Evolutionary conservation across 345 rosid genomes (phyloP).

Genomic region (Hibiscus trionum): DNA sequence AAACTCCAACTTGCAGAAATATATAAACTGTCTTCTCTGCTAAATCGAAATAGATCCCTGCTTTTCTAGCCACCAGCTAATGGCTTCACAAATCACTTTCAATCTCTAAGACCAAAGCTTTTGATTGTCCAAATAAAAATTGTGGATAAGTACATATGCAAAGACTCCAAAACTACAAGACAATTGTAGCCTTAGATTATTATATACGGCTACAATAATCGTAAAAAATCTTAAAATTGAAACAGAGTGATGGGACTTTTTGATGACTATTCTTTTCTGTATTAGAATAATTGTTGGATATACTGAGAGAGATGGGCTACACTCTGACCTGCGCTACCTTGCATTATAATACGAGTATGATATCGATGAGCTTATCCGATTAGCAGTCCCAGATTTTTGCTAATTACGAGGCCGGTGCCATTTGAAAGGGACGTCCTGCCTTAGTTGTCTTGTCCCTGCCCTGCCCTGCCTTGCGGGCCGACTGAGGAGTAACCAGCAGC

Average conservation of each 20-base stretch:
- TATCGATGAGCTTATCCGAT: background rate
- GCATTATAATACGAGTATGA: background rate
- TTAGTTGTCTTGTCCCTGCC: background rate
- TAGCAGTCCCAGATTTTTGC: background rate
- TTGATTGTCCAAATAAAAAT: conserved; percentile 16
- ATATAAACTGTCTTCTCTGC: background rate
- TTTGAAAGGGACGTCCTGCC: background rate
- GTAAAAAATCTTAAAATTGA: background rate
- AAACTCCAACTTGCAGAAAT: background rate
- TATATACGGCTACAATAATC: background rate
- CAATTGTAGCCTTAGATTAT: background rate
- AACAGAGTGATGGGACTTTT: background rate
- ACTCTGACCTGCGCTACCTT: background rate
- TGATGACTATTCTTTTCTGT: background rate
- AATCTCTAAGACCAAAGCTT: conserved; percentile 19
- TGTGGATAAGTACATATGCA: conserved; percentile 15
- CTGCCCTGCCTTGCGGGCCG: background rate
- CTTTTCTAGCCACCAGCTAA: background rate
- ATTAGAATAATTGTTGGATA: background rate
- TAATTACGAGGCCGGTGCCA: background rate
- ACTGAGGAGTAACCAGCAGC: background rate
- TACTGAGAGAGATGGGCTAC: background rate
- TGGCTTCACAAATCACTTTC: conserved; percentile 13
- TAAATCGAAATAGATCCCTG: background rate
- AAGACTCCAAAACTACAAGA: background rate